These are phyloP conservation scores for Candida takata DNA, from an alignment of 805 yeast genomes.

Conservation along the genomic window DNA sequence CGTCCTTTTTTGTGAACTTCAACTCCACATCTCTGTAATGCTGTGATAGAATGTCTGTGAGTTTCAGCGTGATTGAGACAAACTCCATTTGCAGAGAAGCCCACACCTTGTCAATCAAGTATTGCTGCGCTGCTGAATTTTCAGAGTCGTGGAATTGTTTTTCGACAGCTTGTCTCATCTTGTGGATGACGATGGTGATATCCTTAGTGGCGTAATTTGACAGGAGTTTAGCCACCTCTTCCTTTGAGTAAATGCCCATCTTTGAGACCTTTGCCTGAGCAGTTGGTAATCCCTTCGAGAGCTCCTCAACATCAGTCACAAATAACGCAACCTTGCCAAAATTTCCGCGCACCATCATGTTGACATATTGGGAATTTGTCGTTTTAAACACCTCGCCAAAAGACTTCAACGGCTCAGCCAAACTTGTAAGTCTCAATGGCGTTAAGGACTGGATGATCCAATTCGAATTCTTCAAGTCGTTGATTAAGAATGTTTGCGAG, in stretches of 20 bases:
- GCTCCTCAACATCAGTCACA: constrained; percentile 53
- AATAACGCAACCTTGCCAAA: constrained; percentile 66
- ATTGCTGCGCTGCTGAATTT: constrained; percentile 39
- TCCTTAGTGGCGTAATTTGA: constrained; percentile 52
- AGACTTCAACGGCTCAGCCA: constrained; percentile 12
- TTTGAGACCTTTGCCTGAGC: constrained; percentile 39
- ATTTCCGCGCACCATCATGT: constrained; percentile 40
- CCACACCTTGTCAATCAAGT: constrained; percentile 60
- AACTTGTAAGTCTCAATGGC: constrained; percentile 17
- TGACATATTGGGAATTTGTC: constrained; percentile 37
- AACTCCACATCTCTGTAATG: constrained; percentile 44
- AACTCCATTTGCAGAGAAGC: constrained; percentile 59
- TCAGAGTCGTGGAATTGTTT: constrained; percentile 37
- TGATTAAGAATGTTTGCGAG: constrained; percentile 34
- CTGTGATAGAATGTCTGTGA: constrained; percentile 48
- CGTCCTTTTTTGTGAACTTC: constrained; percentile 46
- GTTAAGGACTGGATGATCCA: constrained; percentile 40
- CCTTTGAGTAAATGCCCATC: constrained; percentile 58
- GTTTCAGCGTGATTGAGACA: constrained; percentile 44
- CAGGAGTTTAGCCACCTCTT: constrained; percentile 51
- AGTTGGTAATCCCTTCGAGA: constrained; percentile 29
- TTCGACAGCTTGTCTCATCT: constrained; percentile 48
- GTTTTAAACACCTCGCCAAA: constrained; percentile 24
- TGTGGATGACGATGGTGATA: constrained; percentile 45
- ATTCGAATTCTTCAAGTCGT: constrained; percentile 46